Percentiles rank a stretch among this genome's conserved stretches.
These are phyloP conservation scores for Neofusicoccum laricinum DNA, from an alignment of 2,329 filamentous ascomycete species.

Conservation along the genomic window DNA sequence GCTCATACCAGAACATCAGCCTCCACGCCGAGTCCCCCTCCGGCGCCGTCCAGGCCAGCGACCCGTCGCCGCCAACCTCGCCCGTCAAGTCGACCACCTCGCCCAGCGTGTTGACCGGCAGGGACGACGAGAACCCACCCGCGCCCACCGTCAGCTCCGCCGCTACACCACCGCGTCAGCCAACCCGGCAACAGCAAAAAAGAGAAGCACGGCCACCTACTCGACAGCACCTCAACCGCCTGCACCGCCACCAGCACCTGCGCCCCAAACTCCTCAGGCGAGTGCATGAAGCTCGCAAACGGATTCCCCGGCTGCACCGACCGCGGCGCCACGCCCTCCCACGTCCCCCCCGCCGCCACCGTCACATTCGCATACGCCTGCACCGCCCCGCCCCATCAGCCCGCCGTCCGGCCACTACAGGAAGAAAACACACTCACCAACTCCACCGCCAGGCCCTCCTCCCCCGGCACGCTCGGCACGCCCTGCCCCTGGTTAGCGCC, in stretches of 20 bases:
- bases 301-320: slow-evolving; percentile 12
- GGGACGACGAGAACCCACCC: neutral
- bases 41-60: slow-evolving; percentile 21
- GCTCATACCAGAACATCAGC: slow-evolving; percentile 23
- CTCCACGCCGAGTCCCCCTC: slow-evolving; percentile 19
- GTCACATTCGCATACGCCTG: slow-evolving; percentile 20
- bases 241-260: slow-evolving; percentile 19
- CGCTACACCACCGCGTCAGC: too few species aligned
- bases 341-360: slow-evolving; percentile 13
- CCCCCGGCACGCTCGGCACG: slow-evolving; percentile 35
- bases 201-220: neutral
- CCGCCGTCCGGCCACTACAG: too few species aligned
- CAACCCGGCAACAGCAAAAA: neutral
- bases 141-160: neutral
- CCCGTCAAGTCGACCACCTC: slow-evolving; percentile 20
- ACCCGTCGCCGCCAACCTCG: slow-evolving; percentile 14
- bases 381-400: too few species aligned
- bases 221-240: slow-evolving; percentile 15
- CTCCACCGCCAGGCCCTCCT: slow-evolving; percentile 20
- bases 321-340: slow-evolving; percentile 18
- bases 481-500: slow-evolving; percentile 50
- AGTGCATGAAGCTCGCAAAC: slow-evolving; percentile 21
- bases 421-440: too few species aligned
- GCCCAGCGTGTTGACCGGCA: neutral
- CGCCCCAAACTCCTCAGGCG: slow-evolving; percentile 20